phyloP scores from a whole-genome alignment of 257 asterid genomes.

The Jaltomata sinuosa region DNA sequence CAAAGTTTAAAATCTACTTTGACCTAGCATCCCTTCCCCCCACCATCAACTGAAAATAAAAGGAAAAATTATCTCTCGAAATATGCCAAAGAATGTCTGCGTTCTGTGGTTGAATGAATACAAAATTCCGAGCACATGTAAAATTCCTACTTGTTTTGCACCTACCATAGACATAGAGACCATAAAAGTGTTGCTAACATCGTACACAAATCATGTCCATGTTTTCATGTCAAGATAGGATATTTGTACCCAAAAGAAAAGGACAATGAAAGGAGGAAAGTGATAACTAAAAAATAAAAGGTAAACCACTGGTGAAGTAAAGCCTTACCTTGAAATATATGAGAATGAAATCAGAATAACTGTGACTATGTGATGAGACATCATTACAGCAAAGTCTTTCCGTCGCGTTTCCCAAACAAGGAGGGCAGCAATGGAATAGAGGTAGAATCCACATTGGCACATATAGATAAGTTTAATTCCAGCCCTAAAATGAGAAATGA shows the following conservation, averaged over 20 bases:
- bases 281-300: background rate
- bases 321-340: slow-evolving; percentile 58
- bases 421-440: slow-evolving; percentile 73
- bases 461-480: slow-evolving; percentile 58
- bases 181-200: background rate
- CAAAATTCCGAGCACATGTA: background rate
- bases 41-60: background rate
- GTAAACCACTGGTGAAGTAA: slow-evolving; percentile 9
- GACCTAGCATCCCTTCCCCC: background rate
- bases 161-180: background rate
- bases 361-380: slow-evolving; percentile 86
- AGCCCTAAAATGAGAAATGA: slow-evolving; percentile 32
- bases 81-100: background rate
- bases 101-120: background rate
- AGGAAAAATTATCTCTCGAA: background rate
- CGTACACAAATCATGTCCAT: background rate
- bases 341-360: slow-evolving; percentile 64
- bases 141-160: background rate
- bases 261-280: background rate
- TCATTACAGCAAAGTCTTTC: slow-evolving; percentile 86
- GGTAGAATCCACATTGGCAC: slow-evolving; percentile 96
- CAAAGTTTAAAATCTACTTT: background rate
- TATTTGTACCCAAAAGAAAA: background rate
- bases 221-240: background rate
- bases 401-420: slow-evolving; percentile 90